A percentile compares a stretch with the other conserved stretches of the same genome.
These are phyloP conservation scores for Phytopythium litorale DNA, from an alignment of 352 stramenopile genomes.

Conservation along the genomic window DNA sequence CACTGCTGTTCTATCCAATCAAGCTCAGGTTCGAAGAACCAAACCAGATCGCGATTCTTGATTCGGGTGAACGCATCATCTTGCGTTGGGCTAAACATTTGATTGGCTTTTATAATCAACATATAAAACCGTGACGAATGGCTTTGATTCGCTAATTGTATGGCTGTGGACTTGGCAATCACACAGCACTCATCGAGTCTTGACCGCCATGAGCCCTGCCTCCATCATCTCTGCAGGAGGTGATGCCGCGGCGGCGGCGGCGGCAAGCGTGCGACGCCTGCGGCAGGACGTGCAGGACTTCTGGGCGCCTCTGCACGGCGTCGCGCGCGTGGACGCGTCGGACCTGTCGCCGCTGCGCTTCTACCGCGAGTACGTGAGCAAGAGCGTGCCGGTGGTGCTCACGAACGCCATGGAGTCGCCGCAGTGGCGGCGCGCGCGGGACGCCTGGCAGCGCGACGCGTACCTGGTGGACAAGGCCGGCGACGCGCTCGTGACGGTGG, in stretches of 20 bases:
- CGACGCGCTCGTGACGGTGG: slow-evolving; percentile 50
- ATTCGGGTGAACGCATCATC: too few species aligned
- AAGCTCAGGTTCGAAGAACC: too few species aligned
- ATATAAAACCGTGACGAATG: too few species aligned
- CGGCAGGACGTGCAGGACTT: slow-evolving; percentile 68
- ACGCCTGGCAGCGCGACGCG: slow-evolving; percentile 47
- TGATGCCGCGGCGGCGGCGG: not conserved
- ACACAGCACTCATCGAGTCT: too few species aligned
- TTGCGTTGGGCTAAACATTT: too few species aligned
- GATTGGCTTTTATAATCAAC: too few species aligned
- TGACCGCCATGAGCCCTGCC: not conserved
- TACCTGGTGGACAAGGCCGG: slow-evolving; percentile 51
- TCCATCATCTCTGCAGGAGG: not conserved
- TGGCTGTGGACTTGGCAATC: too few species aligned
- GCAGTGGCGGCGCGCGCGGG: slow-evolving; percentile 46
- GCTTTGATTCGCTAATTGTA: too few species aligned
- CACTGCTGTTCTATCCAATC: too few species aligned
- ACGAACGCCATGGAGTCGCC: slow-evolving; percentile 52
- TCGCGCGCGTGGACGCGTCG: slow-evolving; percentile 47
- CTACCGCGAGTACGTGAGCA: slow-evolving; percentile 71
- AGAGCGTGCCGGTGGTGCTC: slow-evolving; percentile 74
- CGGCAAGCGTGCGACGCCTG: slow-evolving; percentile 22
- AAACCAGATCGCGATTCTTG: too few species aligned
- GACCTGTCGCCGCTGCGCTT: slow-evolving; percentile 50
- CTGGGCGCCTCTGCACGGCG: slow-evolving; percentile 53